A percentile compares a stretch with the other conserved stretches of the same genome.
These are phyloP conservation scores for Dryadomyces quercus-mongolicae DNA, from an alignment of 2,329 filamentous ascomycete species.

Conservation along the genomic window DNA sequence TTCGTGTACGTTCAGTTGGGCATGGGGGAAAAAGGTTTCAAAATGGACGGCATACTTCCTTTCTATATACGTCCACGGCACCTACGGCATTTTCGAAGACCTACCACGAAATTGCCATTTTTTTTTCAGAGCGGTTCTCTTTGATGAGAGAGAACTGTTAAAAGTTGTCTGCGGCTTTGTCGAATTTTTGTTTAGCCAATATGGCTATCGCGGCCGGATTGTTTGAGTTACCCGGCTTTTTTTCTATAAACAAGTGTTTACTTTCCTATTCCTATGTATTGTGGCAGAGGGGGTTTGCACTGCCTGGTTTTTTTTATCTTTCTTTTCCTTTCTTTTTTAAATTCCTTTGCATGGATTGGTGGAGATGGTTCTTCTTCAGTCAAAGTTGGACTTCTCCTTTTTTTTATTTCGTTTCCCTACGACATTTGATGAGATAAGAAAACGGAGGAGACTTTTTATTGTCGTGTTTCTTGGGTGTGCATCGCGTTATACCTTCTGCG, in stretches of 20 bases:
- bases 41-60: background rate
- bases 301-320: background rate
- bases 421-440: background rate
- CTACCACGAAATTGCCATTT: background rate
- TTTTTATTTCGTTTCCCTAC: background rate
- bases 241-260: background rate
- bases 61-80: background rate
- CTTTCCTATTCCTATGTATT: background rate
- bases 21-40: background rate
- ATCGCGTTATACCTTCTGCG: background rate
- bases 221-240: background rate
- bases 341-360: background rate
- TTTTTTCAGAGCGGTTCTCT: background rate
- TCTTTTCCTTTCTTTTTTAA: background rate
- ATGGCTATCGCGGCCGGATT: no score
- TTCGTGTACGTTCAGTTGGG: background rate
- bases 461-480: background rate
- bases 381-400: background rate
- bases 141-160: background rate
- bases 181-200: background rate
- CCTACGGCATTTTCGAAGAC: background rate
- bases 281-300: background rate
- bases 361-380: background rate
- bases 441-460: background rate
- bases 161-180: background rate